These are phyloP conservation scores for Eremothecium coryli DNA, from an alignment of 1,139 yeast genomes.

Conservation along the genomic window DNA sequence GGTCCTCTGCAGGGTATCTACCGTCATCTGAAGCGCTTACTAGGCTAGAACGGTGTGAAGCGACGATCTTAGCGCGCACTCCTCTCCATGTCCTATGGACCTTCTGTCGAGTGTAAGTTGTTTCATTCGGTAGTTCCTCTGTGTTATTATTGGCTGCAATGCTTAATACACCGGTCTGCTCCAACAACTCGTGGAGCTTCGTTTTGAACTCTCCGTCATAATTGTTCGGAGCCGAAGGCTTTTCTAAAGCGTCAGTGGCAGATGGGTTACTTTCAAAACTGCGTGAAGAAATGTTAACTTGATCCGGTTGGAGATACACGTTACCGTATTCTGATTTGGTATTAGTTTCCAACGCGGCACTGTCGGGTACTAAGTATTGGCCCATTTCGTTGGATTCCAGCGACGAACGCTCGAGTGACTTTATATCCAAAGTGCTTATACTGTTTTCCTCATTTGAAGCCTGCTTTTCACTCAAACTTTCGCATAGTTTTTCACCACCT, in stretches of 20 bases:
- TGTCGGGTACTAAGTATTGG: constrained; percentile 1
- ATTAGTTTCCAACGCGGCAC: neutral
- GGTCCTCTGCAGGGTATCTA: neutral
- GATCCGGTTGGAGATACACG: neutral
- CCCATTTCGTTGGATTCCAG: constrained; percentile 1
- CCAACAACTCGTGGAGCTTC: constrained; percentile 1
- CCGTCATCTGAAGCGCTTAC: constrained; percentile 1
- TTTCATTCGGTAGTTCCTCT: neutral
- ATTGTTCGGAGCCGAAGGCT: neutral
- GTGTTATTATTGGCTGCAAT: neutral
- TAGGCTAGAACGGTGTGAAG: constrained; percentile 2
- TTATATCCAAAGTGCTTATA: constrained; percentile 3
- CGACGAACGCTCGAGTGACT: neutral
- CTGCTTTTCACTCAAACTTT: too few species aligned
- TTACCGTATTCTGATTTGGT: neutral
- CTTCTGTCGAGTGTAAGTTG: neutral
- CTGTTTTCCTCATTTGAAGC: too few species aligned
- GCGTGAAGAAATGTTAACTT: neutral
- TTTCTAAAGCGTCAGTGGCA: neutral
- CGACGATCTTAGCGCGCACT: constrained; percentile 2
- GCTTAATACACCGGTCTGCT: neutral
- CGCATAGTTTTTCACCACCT: too few species aligned
- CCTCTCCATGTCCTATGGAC: constrained; percentile 3
- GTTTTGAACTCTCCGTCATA: neutral
- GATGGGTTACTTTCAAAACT: too few species aligned